These are phyloP conservation scores for Scedosporium dehoogii DNA, from an alignment of 2,329 filamentous ascomycete species.

Conservation along the genomic window DNA sequence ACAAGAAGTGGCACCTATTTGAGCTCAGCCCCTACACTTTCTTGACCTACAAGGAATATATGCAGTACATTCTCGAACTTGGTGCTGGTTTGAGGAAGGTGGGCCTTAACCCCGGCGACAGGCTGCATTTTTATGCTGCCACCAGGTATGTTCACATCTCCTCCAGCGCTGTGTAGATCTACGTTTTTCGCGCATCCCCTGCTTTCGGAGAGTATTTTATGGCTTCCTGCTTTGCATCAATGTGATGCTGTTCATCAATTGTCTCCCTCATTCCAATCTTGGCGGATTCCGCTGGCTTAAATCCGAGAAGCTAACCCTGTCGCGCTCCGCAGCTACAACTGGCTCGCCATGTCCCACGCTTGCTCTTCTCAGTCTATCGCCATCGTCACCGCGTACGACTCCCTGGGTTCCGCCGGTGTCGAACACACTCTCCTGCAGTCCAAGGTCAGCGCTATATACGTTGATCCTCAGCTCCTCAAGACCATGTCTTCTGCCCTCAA, in stretches of 20 bases:
- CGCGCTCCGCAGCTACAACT: conserved; percentile 50
- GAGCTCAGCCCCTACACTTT: conserved; percentile 72
- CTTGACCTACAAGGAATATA: conserved; percentile 71
- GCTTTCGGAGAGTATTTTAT: no score
- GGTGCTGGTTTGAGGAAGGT: conserved; percentile 67
- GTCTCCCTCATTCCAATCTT: not conserved
- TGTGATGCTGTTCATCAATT: not conserved
- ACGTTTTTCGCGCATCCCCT: not conserved
- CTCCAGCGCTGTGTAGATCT: not conserved
- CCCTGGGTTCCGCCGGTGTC: conserved; percentile 73
- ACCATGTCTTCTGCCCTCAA: conserved; percentile 47
- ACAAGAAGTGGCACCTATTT: conserved; percentile 87
- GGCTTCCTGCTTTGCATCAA: no score
- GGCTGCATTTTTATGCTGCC: conserved; percentile 73
- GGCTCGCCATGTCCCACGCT: conserved; percentile 72
- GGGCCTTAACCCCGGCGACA: conserved; percentile 57
- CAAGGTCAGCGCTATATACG: conserved; percentile 71
- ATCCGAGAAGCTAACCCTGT: conserved; percentile 10
- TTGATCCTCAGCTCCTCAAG: conserved; percentile 68
- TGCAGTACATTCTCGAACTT: conserved; percentile 56
- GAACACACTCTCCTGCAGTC: conserved; percentile 81
- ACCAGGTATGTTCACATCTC: conserved; percentile 50
- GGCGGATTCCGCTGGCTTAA: not conserved
- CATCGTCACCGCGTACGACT: conserved; percentile 93
- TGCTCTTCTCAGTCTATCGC: conserved; percentile 77